These are phyloP conservation scores for Neonectria punicea DNA, from an alignment of 2,329 filamentous ascomycete genomes.

Conservation along the genomic window DNA sequence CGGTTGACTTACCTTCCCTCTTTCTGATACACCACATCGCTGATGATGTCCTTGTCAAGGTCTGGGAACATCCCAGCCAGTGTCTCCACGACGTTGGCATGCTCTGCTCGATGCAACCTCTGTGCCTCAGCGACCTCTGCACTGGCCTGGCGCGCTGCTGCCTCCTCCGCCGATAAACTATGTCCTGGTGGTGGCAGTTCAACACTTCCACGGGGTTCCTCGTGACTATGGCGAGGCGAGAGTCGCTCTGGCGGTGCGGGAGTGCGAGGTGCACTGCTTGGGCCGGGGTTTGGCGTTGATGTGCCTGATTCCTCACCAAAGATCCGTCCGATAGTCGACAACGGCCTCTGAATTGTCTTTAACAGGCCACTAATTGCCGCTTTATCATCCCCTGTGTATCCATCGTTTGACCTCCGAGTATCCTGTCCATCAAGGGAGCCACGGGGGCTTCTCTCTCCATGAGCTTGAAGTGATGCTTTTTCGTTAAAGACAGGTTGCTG, in stretches of 20 bases:
- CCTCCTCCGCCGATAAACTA: constrained; percentile 80
- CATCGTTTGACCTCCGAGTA: constrained; percentile 64
- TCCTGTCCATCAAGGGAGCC: constrained; percentile 54
- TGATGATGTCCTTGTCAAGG: constrained; percentile 92
- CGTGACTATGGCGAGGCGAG: constrained; percentile 47
- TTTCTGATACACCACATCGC: constrained; percentile 95
- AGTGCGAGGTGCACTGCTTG: constrained; percentile 50
- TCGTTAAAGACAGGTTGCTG: constrained; percentile 57
- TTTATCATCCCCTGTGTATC: constrained; percentile 72
- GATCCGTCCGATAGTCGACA: constrained; percentile 93
- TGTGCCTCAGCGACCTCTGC: constrained; percentile 90
- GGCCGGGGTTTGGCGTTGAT: constrained; percentile 43
- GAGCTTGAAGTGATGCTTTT: constrained; percentile 47
- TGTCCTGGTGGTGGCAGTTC: constrained; percentile 51
- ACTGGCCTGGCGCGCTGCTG: constrained; percentile 88
- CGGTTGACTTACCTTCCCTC: constrained; percentile 79
- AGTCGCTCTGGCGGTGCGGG: constrained; percentile 49
- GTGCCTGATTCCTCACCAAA: constrained; percentile 77
- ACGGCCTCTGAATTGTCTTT: constrained; percentile 88
- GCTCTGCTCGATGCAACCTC: constrained; percentile 83
- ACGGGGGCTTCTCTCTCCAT: constrained; percentile 49
- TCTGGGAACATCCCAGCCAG: constrained; percentile 97
- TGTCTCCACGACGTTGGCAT: constrained; percentile 92
- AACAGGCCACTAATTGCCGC: constrained; percentile 86
- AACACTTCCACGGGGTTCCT: constrained; percentile 43